phyloP scores from a whole-genome alignment of 73 alveolate species.

The Blepharisma japonicum region DNA sequence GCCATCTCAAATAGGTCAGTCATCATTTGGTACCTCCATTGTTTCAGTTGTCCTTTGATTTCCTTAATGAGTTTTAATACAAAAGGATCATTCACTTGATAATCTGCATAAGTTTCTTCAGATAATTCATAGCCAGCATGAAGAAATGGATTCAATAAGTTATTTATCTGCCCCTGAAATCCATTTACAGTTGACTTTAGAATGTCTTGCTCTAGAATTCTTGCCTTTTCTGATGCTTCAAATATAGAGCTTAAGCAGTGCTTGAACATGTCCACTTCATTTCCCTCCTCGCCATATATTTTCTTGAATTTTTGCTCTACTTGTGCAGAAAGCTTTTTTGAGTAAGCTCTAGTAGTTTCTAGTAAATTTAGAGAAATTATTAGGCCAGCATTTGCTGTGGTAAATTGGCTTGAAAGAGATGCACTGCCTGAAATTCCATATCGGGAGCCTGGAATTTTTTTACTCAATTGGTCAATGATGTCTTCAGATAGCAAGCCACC shows the following conservation, averaged over 20 bases:
- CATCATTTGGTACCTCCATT: background rate
- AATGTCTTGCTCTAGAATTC: background rate
- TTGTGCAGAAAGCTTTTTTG: background rate
- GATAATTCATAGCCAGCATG: background rate
- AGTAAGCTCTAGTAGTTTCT: background rate
- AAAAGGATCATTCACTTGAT: constrained; percentile 18
- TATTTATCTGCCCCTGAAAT: too few relatives aligned
- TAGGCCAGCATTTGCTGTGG: background rate
- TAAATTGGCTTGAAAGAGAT: background rate
- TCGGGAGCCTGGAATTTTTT: background rate
- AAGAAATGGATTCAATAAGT: too few relatives aligned
- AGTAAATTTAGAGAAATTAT: constrained; percentile 2
- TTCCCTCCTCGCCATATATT: background rate
- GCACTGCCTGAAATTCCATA: background rate
- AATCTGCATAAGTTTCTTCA: constrained; percentile 7
- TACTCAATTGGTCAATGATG: background rate
- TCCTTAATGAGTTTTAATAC: background rate
- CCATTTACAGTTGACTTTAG: too few relatives aligned
- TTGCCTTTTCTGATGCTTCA: background rate
- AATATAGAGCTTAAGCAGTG: background rate
- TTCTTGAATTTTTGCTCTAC: background rate
- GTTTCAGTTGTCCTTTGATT: background rate
- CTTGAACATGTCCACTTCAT: background rate
- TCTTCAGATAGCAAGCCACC: background rate
- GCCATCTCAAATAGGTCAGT: background rate